phyloP scores from a whole-genome alignment of 352 stramenopile species.

The Phytophthora sansomeana region DNA sequence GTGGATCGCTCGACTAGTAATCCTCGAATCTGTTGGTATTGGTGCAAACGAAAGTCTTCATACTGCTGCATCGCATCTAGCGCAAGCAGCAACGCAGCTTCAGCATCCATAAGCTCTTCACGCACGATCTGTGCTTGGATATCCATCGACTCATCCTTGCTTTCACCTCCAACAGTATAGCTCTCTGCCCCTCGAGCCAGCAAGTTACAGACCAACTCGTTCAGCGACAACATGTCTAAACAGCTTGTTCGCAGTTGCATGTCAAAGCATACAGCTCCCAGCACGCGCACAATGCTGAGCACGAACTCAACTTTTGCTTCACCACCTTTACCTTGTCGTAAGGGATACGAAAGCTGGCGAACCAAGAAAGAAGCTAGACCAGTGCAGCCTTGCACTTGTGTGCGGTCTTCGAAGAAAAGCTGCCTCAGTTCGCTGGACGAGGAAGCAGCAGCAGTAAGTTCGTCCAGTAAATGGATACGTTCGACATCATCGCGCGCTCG shows the following conservation, averaged over 20 bases:
- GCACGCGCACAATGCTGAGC: constrained; percentile 20
- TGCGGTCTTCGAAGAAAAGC: constrained; percentile 66
- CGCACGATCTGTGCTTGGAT: constrained; percentile 5
- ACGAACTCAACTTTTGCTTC: constrained; percentile 23
- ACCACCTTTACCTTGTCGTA: constrained; percentile 3
- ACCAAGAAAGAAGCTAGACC: constrained; percentile 44
- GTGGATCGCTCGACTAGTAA: constrained; percentile 34
- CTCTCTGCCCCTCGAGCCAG: constrained; percentile 30
- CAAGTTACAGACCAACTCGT: constrained; percentile 27
- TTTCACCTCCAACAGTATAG: constrained; percentile 7
- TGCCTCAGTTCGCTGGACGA: constrained; percentile 45
- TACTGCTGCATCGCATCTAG: constrained; percentile 49
- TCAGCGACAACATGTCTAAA: constrained; percentile 20
- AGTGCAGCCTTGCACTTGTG: constrained; percentile 27
- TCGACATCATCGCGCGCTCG: constrained; percentile 16
- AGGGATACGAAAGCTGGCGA: constrained; percentile 36
- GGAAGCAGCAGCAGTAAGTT: constrained; percentile 51
- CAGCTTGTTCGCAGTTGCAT: constrained; percentile 29
- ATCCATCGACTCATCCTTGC: background rate
- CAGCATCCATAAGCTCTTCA: constrained; percentile 58
- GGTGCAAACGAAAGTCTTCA: constrained; percentile 34
- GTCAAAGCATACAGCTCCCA: constrained; percentile 39
- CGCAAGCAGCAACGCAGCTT: constrained; percentile 58
- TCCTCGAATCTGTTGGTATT: constrained; percentile 29
- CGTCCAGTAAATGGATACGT: constrained; percentile 47